phyloP scores from a whole-genome alignment of 1,284 basidiomycete species.

The Ceratorhiza oryzae-sativae region DNA sequence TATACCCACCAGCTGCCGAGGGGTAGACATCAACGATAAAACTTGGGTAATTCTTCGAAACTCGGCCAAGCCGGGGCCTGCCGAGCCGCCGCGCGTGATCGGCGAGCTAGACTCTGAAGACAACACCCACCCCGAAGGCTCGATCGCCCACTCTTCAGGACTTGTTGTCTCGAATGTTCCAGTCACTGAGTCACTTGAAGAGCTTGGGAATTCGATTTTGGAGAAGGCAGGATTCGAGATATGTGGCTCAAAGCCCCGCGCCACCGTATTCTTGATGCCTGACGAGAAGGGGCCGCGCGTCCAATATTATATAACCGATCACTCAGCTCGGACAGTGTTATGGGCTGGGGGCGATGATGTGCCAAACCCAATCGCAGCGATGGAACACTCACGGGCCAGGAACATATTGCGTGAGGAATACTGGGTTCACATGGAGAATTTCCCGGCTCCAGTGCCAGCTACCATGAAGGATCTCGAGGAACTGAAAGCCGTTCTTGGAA shows the following conservation, averaged over 20 bases:
- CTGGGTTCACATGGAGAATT: constrained; percentile 11
- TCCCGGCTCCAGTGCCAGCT: not conserved
- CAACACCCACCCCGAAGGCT: constrained; percentile 11
- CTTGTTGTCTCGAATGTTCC: not conserved
- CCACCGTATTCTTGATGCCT: not conserved
- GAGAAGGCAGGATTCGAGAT: not conserved
- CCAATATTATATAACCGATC: constrained; percentile 8
- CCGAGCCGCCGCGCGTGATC: not conserved
- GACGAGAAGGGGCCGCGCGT: not conserved
- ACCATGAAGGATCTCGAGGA: not conserved
- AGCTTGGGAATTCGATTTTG: not conserved
- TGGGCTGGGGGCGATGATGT: not conserved
- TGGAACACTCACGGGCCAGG: not conserved
- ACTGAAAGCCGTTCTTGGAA: not conserved
- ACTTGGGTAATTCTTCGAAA: not conserved
- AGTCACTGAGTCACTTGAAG: not conserved
- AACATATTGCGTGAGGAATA: constrained; percentile 5
- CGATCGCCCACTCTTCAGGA: not conserved
- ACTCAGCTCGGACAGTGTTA: not conserved
- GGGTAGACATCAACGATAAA: not conserved
- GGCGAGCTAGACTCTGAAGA: too few relatives aligned
- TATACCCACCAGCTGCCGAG: not conserved
- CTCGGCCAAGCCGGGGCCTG: not conserved
- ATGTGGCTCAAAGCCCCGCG: not conserved
- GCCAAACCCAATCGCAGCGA: not conserved